phyloP scores from a whole-genome alignment of 345 rosid genomes.

The Cardamine resedifolia region DNA sequence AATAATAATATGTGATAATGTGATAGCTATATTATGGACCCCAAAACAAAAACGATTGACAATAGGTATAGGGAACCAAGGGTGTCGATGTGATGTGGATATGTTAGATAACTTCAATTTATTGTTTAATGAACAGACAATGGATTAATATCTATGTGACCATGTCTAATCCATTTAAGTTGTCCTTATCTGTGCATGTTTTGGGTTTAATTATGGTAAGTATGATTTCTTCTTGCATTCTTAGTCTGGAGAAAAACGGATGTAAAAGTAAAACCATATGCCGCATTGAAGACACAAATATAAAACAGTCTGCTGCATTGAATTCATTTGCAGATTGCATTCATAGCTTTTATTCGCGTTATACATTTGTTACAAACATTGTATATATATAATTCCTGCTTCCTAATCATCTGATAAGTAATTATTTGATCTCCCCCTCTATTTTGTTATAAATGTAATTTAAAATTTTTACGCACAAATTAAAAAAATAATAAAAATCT shows the following conservation, averaged over 20 bases:
- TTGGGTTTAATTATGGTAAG: neutral
- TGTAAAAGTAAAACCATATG: slow-evolving; percentile 20
- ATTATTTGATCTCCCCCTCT: too few relatives aligned
- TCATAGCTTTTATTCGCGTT: neutral
- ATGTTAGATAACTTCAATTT: neutral
- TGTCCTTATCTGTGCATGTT: neutral
- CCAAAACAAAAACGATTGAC: neutral
- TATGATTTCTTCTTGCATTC: neutral
- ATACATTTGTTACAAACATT: neutral
- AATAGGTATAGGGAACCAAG: neutral
- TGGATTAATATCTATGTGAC: slow-evolving; percentile 6
- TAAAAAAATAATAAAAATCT: too few relatives aligned
- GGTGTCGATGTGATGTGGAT: neutral
- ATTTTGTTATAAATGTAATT: too few relatives aligned
- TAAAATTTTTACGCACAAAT: too few relatives aligned
- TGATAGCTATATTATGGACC: neutral
- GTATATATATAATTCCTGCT: neutral
- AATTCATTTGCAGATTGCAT: neutral
- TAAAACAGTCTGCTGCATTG: neutral
- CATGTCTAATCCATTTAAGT: neutral
- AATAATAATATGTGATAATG: neutral
- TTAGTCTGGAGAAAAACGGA: neutral
- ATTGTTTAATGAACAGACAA: neutral
- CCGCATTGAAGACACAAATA: neutral
- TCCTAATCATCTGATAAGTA: neutral